Percentiles rank a stretch among this genome's conserved stretches.
Evolutionary conservation across 2,329 filamentous ascomycete genomes (phyloP).

Genomic region (Dactylellina drechsleri): DNA sequence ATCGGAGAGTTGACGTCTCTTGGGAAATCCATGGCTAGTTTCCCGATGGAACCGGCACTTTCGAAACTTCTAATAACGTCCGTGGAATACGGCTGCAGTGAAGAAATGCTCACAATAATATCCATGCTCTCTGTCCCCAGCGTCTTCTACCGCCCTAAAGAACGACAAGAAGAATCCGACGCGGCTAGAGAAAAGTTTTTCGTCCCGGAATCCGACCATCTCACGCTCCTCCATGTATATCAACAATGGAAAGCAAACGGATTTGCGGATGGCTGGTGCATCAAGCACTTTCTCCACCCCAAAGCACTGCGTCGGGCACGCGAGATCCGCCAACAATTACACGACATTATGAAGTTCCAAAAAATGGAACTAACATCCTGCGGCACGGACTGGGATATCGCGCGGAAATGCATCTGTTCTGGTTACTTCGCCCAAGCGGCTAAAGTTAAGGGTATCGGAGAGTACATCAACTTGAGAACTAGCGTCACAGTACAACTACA

Average conservation of each 20-base stretch:
- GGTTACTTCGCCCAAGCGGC: conserved; percentile 99
- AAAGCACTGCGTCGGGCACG: conserved; percentile 91
- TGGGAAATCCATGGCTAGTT: conserved; percentile 92
- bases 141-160: conserved; percentile 96
- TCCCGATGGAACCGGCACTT: conserved; percentile 96
- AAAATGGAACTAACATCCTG: conserved; percentile 88
- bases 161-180: conserved; percentile 95
- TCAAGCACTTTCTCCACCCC: conserved; percentile 91
- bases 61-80: conserved; percentile 94
- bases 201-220: conserved; percentile 94
- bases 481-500: conserved; percentile 94
- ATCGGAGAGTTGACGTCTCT: conserved; percentile 88
- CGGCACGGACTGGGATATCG: conserved; percentile 95
- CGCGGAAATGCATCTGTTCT: conserved; percentile 94
- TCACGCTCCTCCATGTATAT: conserved; percentile 95
- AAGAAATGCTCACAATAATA: conserved; percentile 98
- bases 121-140: conserved; percentile 97
- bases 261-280: conserved; percentile 89
- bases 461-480: conserved; percentile 96
- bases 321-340: conserved; percentile 91
- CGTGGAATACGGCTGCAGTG: conserved; percentile 88
- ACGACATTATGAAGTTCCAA: conserved; percentile 93
- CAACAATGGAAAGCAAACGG: conserved; percentile 94
- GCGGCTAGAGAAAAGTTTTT: conserved; percentile 97
- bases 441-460: conserved; percentile 92